These are phyloP conservation scores for Picocystis sp. DNA, from an alignment of 163 green algal species.

Conservation along the genomic window DNA sequence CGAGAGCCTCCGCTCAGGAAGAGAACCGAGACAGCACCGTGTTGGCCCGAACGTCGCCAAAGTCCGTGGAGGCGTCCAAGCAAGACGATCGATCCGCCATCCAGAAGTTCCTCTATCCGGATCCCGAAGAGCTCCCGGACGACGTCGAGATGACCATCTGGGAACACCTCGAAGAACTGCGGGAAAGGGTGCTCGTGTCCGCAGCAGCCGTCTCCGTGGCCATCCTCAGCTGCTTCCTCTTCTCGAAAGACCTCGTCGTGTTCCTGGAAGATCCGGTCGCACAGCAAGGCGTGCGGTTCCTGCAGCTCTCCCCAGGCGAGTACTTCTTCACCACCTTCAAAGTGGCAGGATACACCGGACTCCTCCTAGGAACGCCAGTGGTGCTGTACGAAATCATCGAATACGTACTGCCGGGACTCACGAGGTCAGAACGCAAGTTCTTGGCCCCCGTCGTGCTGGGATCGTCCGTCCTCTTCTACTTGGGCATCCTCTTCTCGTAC, in stretches of 20 bases:
- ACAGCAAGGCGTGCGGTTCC: slow-evolving; percentile 75
- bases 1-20: no score
- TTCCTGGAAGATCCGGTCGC: slow-evolving; percentile 89
- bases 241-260: slow-evolving; percentile 80
- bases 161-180: slow-evolving; percentile 93
- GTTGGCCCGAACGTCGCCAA: no score
- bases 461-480: slow-evolving; percentile 90
- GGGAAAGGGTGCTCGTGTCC: slow-evolving; percentile 61
- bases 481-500: slow-evolving; percentile 86
- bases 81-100: slow-evolving; percentile 18
- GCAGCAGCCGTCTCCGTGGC: slow-evolving; percentile 35
- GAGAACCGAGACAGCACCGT: no score
- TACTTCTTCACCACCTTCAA: slow-evolving; percentile 84
- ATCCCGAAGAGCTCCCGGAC: slow-evolving; percentile 66
- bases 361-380: slow-evolving; percentile 74
- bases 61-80: no score
- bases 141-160: slow-evolving; percentile 74
- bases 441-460: slow-evolving; percentile 88
- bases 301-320: slow-evolving; percentile 91
- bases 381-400: slow-evolving; percentile 90
- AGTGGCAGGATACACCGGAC: slow-evolving; percentile 79
- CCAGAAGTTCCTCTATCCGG: slow-evolving; percentile 67
- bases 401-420: slow-evolving; percentile 88
- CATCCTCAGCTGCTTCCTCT: slow-evolving; percentile 75
- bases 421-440: slow-evolving; percentile 59